Evolutionary conservation across 1,284 basidiomycete genomes (phyloP), one percentile per base, ranked within the genome.

Genomic region (Ustilago bromivora): DNA sequence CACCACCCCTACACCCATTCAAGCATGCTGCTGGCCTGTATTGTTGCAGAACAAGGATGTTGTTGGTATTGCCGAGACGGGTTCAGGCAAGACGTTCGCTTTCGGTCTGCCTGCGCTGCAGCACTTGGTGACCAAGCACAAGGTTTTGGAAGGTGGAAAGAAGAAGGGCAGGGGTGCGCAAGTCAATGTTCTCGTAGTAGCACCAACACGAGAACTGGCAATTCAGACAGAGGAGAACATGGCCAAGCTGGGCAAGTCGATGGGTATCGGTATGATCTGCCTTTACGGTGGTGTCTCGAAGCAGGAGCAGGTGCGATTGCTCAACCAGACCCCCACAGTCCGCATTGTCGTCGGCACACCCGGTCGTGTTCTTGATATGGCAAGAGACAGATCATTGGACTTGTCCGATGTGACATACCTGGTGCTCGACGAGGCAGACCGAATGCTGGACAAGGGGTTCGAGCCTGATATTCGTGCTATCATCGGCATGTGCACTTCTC

Each of bases 361-460:
- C 0, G 96, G 96, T 4, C 90, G 96, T 64, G 92, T 98, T 67
- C 88, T 98, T 71, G 96, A 99, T 88, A 89, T 99, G 36, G 91
- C 94, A 78, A 92, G 95, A 57, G 94, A 94, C 36, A 91, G 89
- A 73, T 93, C 95, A 86, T 88, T 98, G 38, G 92, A 80, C 52
- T 69, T 85, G 15, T 56, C 59, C 75, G 92, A 93, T 47, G 94
- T 98, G 32, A 89, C 91, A 57, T 98, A 96, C 88, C 89, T 98
- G 17, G 96, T 98, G 0, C 88, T 99, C 47, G 97, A 99, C 84
- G 96, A 99, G 88, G 96, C 96, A 2, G 96, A 99, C 88, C 90
- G 96, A 54, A 98, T 99, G 96, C 89, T 99, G 56, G 97, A 99
- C 87, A 95, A 93, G 83, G 97, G 97, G 0, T 99, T 99, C 87